phyloP scores from a whole-genome alignment of 2,329 filamentous ascomycete genomes.

The Harringtonia lauricola region DNA sequence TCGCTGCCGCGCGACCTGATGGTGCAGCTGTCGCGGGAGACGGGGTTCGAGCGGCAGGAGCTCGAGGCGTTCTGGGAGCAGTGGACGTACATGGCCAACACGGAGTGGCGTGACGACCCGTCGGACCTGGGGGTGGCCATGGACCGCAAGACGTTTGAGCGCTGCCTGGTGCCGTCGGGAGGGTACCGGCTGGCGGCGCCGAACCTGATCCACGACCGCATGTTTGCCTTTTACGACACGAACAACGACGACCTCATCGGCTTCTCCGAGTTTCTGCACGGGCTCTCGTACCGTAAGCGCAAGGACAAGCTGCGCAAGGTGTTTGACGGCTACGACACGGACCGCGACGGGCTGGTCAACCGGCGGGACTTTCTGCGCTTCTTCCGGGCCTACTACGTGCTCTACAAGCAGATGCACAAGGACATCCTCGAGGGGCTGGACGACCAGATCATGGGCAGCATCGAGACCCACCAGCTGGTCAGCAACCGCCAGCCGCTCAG shows the following conservation, averaged over 20 bases:
- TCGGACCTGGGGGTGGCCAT: conserved; percentile 71
- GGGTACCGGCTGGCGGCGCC: conserved; percentile 67
- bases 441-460: conserved; percentile 65
- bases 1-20: conserved; percentile 58
- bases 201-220: conserved; percentile 88
- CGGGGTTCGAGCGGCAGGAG: conserved; percentile 73
- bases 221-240: conserved; percentile 93
- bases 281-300: conserved; percentile 56
- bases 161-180: conserved; percentile 77
- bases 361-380: conserved; percentile 82
- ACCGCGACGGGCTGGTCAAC: conserved; percentile 75
- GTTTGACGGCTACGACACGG: conserved; percentile 79
- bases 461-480: conserved; percentile 66
- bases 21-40: conserved; percentile 57
- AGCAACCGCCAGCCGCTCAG: conserved; percentile 66
- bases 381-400: conserved; percentile 83
- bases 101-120: conserved; percentile 73
- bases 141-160: conserved; percentile 85
- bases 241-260: conserved; percentile 83
- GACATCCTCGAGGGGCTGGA: conserved; percentile 72
- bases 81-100: conserved; percentile 87
- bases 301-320: conserved; percentile 16
- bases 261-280: conserved; percentile 83
- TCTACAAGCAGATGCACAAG: conserved; percentile 80
- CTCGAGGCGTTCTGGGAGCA: conserved; percentile 94